Conservation (phyloP, 2,329 filamentous ascomycete species). For the Graphium sp. region DNA sequence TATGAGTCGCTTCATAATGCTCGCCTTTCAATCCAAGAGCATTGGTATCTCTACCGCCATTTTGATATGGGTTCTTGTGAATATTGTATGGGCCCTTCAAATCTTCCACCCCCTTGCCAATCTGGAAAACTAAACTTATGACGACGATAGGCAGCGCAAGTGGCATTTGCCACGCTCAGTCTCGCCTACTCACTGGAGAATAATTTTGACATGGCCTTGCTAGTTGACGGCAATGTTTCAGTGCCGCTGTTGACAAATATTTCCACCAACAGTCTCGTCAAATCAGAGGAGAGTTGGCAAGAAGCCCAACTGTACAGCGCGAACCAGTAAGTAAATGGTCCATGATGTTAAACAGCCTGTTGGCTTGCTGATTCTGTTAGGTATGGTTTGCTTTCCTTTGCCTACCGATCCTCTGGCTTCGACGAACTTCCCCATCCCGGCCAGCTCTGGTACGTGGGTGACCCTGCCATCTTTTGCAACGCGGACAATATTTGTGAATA, state of each 20-base stretch:
- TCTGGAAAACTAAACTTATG: not conserved
- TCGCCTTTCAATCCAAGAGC: not conserved
- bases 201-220: not conserved
- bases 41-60: not conserved
- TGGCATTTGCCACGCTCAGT: not conserved
- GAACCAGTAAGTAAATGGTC: not conserved
- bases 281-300: not conserved
- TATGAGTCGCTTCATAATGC: not conserved
- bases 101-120: not conserved
- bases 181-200: not conserved
- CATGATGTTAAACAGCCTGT: too few relatives aligned
- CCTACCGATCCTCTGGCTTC: not conserved
- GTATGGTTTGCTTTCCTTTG: conserved; percentile 1
- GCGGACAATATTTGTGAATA: not conserved
- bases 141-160: not conserved
- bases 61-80: not conserved
- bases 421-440: not conserved
- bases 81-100: not conserved
- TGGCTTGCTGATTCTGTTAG: not conserved
- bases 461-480: not conserved
- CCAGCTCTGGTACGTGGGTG: conserved; percentile 1
- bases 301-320: not conserved
- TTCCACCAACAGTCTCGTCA: not conserved
- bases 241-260: not conserved
- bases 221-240: not conserved